These are phyloP conservation scores for Arthrobotrys megalospora DNA, from an alignment of 2,329 filamentous ascomycete species.

Conservation along the genomic window DNA sequence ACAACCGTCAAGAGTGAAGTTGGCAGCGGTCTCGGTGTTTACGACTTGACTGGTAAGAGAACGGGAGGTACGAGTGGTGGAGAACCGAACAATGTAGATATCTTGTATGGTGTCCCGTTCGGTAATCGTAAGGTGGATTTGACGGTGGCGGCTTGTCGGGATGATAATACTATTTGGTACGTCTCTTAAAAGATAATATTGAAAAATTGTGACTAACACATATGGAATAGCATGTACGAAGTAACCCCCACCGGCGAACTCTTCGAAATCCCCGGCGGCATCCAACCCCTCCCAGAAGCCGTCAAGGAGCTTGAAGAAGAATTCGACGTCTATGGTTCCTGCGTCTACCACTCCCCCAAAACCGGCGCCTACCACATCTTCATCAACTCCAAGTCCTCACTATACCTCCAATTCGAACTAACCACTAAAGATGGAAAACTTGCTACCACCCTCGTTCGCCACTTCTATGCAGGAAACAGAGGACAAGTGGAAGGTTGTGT, in stretches of 20 bases:
- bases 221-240: slow-evolving; percentile 69
- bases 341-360: slow-evolving; percentile 70
- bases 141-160: slow-evolving; percentile 71
- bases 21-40: slow-evolving; percentile 71
- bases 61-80: slow-evolving; percentile 69
- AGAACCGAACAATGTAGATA: slow-evolving; percentile 73
- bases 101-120: slow-evolving; percentile 71
- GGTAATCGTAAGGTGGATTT: slow-evolving; percentile 69
- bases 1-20: slow-evolving; percentile 72
- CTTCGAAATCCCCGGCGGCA: slow-evolving; percentile 68
- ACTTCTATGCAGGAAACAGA: slow-evolving; percentile 71
- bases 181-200: slow-evolving; percentile 60
- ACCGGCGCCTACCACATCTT: slow-evolving; percentile 72
- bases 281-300: slow-evolving; percentile 67
- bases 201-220: background rate
- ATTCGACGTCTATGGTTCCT: slow-evolving; percentile 72
- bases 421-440: slow-evolving; percentile 68
- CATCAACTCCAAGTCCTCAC: slow-evolving; percentile 72
- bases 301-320: slow-evolving; percentile 65
- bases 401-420: slow-evolving; percentile 73
- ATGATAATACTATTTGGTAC: slow-evolving; percentile 72
- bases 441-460: slow-evolving; percentile 70
- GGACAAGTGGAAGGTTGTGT: slow-evolving; percentile 74
- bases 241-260: slow-evolving; percentile 70
- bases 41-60: slow-evolving; percentile 70